Evolutionary conservation across 164 flowering plant genomes (phyloP).

Genomic region (Liquidambar formosana): DNA sequence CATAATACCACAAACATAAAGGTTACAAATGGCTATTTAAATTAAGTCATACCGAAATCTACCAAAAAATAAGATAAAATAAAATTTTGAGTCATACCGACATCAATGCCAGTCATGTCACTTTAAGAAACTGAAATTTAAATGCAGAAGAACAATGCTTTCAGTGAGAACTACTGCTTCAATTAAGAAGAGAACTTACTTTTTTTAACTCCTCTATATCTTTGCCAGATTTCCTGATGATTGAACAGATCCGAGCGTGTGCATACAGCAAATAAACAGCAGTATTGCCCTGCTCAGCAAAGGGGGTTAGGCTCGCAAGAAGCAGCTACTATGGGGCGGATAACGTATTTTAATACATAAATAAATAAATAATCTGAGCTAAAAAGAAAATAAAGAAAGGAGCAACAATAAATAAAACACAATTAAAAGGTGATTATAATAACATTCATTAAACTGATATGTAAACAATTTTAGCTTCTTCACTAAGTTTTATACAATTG

Average conservation of each 20-base stretch:
- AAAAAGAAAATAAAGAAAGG: no score
- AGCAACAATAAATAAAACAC: no score
- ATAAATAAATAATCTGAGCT: no score
- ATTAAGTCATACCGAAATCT: no score
- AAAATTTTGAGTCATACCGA: no score
- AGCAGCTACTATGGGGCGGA: not conserved
- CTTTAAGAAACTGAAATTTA: not conserved
- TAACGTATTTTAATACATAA: no score
- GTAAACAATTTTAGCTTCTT: not conserved
- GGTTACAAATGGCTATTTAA: no score
- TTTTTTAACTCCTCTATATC: conserved; percentile 76
- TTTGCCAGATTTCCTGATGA: conserved; percentile 89
- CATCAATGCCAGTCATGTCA: no score
- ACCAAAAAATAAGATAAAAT: no score
- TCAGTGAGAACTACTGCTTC: not conserved
- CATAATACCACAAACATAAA: no score
- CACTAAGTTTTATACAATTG: not conserved
- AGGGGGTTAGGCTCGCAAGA: not conserved
- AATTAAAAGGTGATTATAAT: not conserved
- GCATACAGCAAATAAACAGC: conserved; percentile 96
- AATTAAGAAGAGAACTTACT: conserved; percentile 40
- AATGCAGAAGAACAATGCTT: not conserved
- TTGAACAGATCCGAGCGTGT: conserved; percentile 97
- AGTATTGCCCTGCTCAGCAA: conserved; percentile 81
- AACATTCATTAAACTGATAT: not conserved